Evolutionary conservation across 495 filamentous ascomycete species (phyloP), one percentile per base, ranked within the genome.

Genomic region (Penicillium bovifimosum): DNA sequence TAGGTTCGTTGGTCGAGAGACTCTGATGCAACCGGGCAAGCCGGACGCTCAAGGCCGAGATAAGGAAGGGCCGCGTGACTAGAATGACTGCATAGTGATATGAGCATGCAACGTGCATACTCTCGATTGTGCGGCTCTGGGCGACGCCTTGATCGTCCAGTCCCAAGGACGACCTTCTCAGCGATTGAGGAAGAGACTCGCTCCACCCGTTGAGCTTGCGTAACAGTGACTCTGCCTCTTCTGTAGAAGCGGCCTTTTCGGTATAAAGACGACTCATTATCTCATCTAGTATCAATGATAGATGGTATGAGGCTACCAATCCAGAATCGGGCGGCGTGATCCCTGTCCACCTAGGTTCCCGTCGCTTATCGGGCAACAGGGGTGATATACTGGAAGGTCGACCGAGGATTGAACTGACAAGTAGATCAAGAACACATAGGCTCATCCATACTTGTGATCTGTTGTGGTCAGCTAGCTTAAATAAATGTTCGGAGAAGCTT

Each of bases 1-100:
- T 39, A 8, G 42, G 11, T 0, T 18, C 32, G 9, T 18, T 48
- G 0, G 44, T 45, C 6, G 63, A 58, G n/a, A 68, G 53, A 5
- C 38, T 61, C 26, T 64, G 63, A 33, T 70, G 64, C 9, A 66
- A 28, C 38, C 62, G 66, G 42, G 70, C 67, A 28, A 74, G 60
- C 16, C 67, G 70, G 36, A 70, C 57, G 18, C 66, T 68, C 13
- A 73, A 36, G 1, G 62, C 58, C 6, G 67, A 68, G 40, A 75
- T 71, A 29, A 75, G 54, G 27, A 73, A 75, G 3, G 70, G 70
- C 2, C 72, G 62, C 2, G 70, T 75, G 5, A 73, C 68, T 26
- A 73, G 59, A 11, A 75, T 73, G 0, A 75, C 66, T 0, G 70
- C 72, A 48, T 73, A 75, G 49, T 75, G 69, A 42, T 75, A 75